phyloP scores from a whole-genome alignment of 192 early-diverging fungal genomes.

The Dispira parvispora region DNA sequence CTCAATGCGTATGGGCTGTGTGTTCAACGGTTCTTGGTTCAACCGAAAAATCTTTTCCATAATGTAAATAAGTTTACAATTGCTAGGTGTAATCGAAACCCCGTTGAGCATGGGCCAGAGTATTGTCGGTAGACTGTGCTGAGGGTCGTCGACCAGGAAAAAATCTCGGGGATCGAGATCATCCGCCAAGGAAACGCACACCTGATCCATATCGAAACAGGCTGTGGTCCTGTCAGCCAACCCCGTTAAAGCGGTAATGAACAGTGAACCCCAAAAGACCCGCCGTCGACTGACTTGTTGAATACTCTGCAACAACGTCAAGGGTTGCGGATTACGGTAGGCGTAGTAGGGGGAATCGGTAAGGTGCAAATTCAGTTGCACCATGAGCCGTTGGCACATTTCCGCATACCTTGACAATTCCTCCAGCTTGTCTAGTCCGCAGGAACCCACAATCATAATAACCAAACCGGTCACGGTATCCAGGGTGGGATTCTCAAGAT shows the following conservation, averaged over 20 bases:
- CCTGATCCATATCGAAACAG: not conserved
- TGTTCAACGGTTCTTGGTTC: not conserved
- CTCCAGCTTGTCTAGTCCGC: not conserved
- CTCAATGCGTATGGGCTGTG: not conserved
- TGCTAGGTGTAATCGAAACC: not conserved
- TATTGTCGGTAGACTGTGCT: not conserved
- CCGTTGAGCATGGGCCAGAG: not conserved
- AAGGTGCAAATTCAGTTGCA: not conserved
- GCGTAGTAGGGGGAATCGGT: not conserved
- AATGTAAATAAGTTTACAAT: not conserved
- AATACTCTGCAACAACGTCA: not conserved
- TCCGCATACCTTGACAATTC: not conserved
- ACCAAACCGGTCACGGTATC: not conserved
- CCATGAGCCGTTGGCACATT: not conserved
- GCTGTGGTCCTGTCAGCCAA: not conserved
- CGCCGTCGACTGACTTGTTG: not conserved
- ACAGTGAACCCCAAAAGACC: not conserved
- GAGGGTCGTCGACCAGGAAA: not conserved
- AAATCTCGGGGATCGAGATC: no score
- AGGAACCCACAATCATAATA: not conserved
- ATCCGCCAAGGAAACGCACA: not conserved
- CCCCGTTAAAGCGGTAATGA: not conserved
- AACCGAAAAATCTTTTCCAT: not conserved
- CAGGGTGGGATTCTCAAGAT: constrained; percentile 2
- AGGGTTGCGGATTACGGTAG: no score